Percentiles rank a stretch among this genome's conserved stretches.
Evolutionary conservation across 176 grass and related monocot genomes (phyloP).

Genomic region (Elaeis guineensis): DNA sequence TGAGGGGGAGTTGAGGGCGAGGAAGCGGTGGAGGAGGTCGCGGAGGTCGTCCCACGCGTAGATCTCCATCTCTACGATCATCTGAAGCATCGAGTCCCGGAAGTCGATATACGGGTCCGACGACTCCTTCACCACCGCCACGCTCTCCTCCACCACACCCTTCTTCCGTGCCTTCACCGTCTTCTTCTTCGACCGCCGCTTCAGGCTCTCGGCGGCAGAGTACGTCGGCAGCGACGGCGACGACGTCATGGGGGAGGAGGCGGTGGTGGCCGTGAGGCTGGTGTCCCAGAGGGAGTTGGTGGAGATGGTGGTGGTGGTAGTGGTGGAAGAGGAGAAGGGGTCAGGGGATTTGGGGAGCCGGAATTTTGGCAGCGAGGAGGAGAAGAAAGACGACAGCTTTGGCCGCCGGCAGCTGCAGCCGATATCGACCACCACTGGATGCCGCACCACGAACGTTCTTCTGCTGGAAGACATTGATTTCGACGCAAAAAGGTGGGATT

Average conservation of each 20-base stretch:
- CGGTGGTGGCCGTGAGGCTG: constrained; percentile 2
- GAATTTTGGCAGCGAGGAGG: constrained; percentile 7
- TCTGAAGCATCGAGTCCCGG: constrained; percentile 86
- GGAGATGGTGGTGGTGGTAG: constrained; percentile 4
- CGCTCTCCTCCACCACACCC: constrained; percentile 28
- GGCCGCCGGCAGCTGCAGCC: constrained; percentile 26
- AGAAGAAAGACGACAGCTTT: constrained; percentile 18
- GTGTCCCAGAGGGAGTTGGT: background rate
- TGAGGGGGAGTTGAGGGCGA: constrained; percentile 71
- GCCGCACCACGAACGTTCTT: constrained; percentile 26
- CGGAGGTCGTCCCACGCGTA: constrained; percentile 81
- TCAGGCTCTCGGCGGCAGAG: background rate
- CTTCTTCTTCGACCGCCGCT: constrained; percentile 19
- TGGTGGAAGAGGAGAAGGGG: constrained; percentile 2
- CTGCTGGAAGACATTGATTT: constrained; percentile 12
- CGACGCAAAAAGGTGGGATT: background rate
- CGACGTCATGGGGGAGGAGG: constrained; percentile 13
- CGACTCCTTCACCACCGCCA: constrained; percentile 98
- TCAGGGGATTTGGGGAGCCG: constrained; percentile 2
- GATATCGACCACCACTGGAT: constrained; percentile 32
- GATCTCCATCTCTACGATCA: constrained; percentile 90
- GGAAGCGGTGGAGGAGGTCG: constrained; percentile 70
- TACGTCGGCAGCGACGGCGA: background rate
- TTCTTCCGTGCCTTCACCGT: background rate
- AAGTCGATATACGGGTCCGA: constrained; percentile 74